These are phyloP conservation scores for Juncus effusus DNA, from an alignment of 176 grass and related monocot genomes.

Conservation along the genomic window DNA sequence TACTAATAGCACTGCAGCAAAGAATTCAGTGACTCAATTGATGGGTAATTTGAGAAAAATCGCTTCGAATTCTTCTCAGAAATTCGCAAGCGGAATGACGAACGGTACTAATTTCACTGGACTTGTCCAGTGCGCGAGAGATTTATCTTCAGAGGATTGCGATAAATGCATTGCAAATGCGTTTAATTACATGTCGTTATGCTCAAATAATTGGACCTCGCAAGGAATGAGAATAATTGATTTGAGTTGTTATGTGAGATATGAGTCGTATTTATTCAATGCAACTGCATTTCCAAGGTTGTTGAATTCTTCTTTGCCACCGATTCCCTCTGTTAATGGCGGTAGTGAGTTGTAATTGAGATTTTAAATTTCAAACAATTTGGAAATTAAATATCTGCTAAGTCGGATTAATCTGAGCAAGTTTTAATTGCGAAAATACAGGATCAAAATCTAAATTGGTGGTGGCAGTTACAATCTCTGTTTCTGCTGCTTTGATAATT, in stretches of 20 bases:
- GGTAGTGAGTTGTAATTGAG: not conserved
- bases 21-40: not conserved
- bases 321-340: not conserved
- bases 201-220: not conserved
- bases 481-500: conserved; percentile 5
- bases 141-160: conserved; percentile 10
- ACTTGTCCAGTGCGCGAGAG: conserved; percentile 24
- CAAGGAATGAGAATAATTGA: conserved; percentile 4
- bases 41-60: not conserved
- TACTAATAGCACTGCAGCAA: not conserved
- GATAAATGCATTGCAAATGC: not conserved
- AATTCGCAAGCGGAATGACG: not conserved
- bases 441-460: conserved; percentile 7
- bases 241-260: conserved; percentile 20
- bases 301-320: not conserved
- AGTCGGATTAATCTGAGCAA: not conserved
- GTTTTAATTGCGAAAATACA: not conserved
- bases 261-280: conserved; percentile 1
- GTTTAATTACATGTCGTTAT: not conserved
- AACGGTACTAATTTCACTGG: not conserved
- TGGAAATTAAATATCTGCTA: not conserved
- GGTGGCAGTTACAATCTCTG: not conserved
- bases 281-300: not conserved
- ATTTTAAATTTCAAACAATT: not conserved
- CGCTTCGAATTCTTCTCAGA: not conserved